These are phyloP conservation scores for Pogostemon cablin DNA, from an alignment of 257 asterid species.

Conservation along the genomic window DNA sequence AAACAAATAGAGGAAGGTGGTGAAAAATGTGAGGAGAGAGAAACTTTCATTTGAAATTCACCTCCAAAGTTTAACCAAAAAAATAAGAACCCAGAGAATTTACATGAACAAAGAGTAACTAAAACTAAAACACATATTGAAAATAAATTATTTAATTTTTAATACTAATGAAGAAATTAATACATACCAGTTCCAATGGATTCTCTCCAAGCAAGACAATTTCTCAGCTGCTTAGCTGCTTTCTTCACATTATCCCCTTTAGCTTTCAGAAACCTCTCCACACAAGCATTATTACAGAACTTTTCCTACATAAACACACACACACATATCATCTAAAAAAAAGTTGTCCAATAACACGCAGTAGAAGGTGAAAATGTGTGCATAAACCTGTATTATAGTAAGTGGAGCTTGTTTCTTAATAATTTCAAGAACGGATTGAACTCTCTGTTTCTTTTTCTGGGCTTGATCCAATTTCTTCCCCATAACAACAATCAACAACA, in stretches of 20 bases:
- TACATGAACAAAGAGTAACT: background rate
- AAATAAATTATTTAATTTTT: background rate
- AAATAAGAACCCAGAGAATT: background rate
- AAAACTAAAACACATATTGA: background rate
- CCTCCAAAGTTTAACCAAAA: background rate
- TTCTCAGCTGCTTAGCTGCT: constrained; percentile 78
- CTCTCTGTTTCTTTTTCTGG: constrained; percentile 59
- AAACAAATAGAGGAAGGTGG: constrained; percentile 20
- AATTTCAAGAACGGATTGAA: constrained; percentile 67
- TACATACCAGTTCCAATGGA: constrained; percentile 69
- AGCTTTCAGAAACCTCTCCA: constrained; percentile 76
- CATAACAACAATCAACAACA: constrained; percentile 41
- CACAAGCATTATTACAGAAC: constrained; percentile 69
- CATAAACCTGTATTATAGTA: constrained; percentile 75
- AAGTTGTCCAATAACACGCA: background rate
- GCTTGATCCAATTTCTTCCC: constrained; percentile 62
- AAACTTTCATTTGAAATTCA: constrained; percentile 12
- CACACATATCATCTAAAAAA: background rate
- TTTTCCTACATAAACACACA: constrained; percentile 62
- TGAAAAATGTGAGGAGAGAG: constrained; percentile 13
- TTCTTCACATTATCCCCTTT: constrained; percentile 87
- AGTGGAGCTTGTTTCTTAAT: constrained; percentile 81
- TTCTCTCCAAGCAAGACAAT: constrained; percentile 89
- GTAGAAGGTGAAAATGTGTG: constrained; percentile 27
- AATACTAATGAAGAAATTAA: background rate